Conservation (phyloP, 2,329 filamentous ascomycete species). For the Pseudogymnoascus sp. region DNA sequence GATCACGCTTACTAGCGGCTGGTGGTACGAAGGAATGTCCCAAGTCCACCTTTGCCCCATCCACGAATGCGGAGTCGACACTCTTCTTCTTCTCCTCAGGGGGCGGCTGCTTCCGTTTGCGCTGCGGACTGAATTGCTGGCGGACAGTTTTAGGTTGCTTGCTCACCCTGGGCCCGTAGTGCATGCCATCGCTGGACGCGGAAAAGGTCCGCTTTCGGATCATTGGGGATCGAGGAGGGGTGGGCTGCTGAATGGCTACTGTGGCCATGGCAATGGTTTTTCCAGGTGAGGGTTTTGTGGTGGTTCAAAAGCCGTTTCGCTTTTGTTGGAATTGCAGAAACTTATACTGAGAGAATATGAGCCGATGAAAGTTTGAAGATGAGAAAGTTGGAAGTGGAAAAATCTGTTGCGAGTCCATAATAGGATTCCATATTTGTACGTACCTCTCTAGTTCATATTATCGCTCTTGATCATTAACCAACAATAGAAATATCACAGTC, state of each 20-base stretch:
- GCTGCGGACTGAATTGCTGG: background rate
- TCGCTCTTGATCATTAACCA: background rate
- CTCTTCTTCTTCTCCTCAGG: slow-evolving; percentile 1
- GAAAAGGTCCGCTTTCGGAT: slow-evolving; percentile 1
- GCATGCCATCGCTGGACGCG: slow-evolving; percentile 4
- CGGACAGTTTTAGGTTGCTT: slow-evolving; percentile 3
- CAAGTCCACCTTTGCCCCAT: background rate
- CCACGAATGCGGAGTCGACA: background rate
- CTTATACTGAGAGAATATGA: background rate
- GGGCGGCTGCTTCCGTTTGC: background rate
- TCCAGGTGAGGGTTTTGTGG: background rate
- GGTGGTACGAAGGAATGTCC: background rate
- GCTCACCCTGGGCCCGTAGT: background rate
- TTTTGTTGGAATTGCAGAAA: background rate
- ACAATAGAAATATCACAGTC: background rate
- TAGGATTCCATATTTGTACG: background rate
- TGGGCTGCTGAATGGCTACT: slow-evolving; percentile 21
- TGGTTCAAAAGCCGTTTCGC: background rate
- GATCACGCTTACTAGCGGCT: background rate
- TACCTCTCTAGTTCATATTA: background rate
- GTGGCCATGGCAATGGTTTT: slow-evolving; percentile 8
- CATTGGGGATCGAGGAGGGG: slow-evolving; percentile 26
- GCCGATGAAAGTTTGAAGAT: background rate
- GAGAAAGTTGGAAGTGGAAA: background rate
- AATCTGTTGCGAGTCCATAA: background rate